phyloP scores from a whole-genome alignment of 1,284 basidiomycete species.

The Tetrapyrgos nigripes region DNA sequence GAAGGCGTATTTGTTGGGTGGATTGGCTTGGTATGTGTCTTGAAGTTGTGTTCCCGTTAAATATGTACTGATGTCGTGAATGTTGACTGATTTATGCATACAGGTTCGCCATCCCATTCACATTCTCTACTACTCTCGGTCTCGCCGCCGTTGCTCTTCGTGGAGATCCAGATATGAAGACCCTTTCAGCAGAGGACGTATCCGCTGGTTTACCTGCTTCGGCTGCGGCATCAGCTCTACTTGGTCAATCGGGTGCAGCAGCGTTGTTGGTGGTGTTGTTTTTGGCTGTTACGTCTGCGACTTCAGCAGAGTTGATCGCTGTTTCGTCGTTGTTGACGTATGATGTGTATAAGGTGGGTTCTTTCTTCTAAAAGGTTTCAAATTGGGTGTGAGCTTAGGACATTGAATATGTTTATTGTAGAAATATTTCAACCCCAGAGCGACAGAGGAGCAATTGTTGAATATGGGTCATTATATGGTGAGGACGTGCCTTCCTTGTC shows the following conservation, averaged over 20 bases:
- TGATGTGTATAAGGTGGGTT: slow-evolving; percentile 73
- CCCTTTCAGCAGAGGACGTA: slow-evolving; percentile 68
- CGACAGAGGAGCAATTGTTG: slow-evolving; percentile 67
- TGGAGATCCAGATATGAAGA: slow-evolving; percentile 72
- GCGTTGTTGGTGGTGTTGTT: slow-evolving; percentile 77
- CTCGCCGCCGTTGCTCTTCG: slow-evolving; percentile 82
- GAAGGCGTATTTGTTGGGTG: slow-evolving; percentile 89
- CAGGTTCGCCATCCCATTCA: slow-evolving; percentile 85
- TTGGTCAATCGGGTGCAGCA: slow-evolving; percentile 79
- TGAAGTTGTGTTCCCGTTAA: background rate
- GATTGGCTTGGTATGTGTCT: slow-evolving; percentile 75
- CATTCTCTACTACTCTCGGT: slow-evolving; percentile 82
- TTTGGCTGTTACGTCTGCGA: slow-evolving; percentile 87
- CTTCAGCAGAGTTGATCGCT: slow-evolving; percentile 90
- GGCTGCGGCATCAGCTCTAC: slow-evolving; percentile 79
- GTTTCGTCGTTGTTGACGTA: slow-evolving; percentile 84
- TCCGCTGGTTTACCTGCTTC: slow-evolving; percentile 86
- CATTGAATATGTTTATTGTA: slow-evolving; percentile 25
- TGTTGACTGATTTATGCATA: background rate
- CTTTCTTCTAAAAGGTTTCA: background rate
- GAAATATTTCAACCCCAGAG: slow-evolving; percentile 68
- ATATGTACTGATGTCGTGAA: background rate
- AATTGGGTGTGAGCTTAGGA: background rate
- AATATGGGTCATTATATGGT: slow-evolving; percentile 59
- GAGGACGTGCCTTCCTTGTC: slow-evolving; percentile 45